Percentiles rank a stretch among this genome's conserved stretches.
phyloP scores from a whole-genome alignment of 139 green algal species.

The Mesotaenium endlicherianum region DNA sequence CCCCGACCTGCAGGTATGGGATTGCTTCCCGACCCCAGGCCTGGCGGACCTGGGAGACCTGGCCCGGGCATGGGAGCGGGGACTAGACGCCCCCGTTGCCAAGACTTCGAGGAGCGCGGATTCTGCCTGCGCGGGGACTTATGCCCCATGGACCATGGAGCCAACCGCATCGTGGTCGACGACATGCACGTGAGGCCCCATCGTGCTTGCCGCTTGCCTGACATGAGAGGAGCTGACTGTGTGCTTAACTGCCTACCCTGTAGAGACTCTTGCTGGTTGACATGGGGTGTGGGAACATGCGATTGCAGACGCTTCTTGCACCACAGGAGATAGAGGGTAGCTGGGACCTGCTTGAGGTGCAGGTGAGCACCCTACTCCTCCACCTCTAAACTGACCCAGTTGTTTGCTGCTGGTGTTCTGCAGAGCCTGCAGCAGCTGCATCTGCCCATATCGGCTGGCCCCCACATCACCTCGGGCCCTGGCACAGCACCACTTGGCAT shows the following conservation, averaged over 20 bases:
- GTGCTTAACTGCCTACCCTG: no score
- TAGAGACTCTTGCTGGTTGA: neutral
- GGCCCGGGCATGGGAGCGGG: neutral
- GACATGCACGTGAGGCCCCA: conserved; percentile 43
- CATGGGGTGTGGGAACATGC: neutral
- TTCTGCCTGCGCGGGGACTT: conserved; percentile 49
- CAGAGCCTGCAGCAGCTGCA: conserved; percentile 25
- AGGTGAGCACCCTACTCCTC: neutral
- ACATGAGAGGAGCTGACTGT: no score
- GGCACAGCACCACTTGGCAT: neutral
- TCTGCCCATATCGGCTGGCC: conserved; percentile 3
- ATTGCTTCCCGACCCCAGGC: no score
- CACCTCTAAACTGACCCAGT: neutral
- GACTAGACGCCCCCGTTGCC: conserved; percentile 32
- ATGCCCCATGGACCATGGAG: conserved; percentile 48
- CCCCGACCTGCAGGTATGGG: no score
- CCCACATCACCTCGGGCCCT: neutral
- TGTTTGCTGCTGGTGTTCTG: neutral
- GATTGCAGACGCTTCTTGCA: neutral
- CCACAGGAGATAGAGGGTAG: neutral
- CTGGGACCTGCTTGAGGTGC: neutral
- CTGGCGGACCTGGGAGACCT: no score
- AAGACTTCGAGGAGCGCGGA: conserved; percentile 48
- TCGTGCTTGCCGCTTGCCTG: no score
- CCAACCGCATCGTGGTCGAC: conserved; percentile 37